Evolutionary conservation across 2,329 filamentous ascomycete genomes (phyloP), one percentile per base, ranked within the genome.

Genomic region (Ceratocystis lukuohia): DNA sequence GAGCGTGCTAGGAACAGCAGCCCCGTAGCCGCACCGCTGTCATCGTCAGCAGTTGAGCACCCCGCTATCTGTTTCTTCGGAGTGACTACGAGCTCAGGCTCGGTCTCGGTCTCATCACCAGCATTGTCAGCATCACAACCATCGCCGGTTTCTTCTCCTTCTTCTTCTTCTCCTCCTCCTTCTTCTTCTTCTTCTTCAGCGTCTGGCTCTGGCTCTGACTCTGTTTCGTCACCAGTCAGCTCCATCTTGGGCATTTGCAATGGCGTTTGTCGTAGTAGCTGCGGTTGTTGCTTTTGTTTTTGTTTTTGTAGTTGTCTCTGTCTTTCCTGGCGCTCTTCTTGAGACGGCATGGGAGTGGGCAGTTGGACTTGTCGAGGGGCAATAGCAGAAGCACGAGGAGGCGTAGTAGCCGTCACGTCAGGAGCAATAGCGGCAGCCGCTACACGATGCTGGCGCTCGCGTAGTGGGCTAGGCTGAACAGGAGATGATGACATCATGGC

Each of bases 1-100:
- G 62, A 65, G 12, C 62, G 45, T 20, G 63, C 63, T 15, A 67
- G 50, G 45, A 76, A 67, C 69, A 71, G 25, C 78, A 80, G 71
- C 73, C 72, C 20, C 77, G 77, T 5, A 71, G 71, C 25, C 70
- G 78, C 15, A 69, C 71, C 15, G 74, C 74, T 69, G 78, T 75
- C 69, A 66, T 69, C 69, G 68, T 71, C 65, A 76, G 28, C 79
- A 69, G 70, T 77, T 41, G 71, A 68, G 69, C 37, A 45, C 15
- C 20, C 28, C 12, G 22, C 17, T 3, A 57, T 67, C 30, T 65
- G 66, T 17, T 46, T 65, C 17, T 62, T 62, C 1, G 66, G 63
- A 8, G 63, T 65, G 2, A 63, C 66, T 1, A 53, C 20, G 7
- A 12, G 41, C n/a, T 61, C 59, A 3, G 15, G 8, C 59, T 61